Percentiles rank a stretch among this genome's conserved stretches.
Evolutionary conservation across 2,329 filamentous ascomycete species (phyloP).

Genomic region (Claviceps citrina): DNA sequence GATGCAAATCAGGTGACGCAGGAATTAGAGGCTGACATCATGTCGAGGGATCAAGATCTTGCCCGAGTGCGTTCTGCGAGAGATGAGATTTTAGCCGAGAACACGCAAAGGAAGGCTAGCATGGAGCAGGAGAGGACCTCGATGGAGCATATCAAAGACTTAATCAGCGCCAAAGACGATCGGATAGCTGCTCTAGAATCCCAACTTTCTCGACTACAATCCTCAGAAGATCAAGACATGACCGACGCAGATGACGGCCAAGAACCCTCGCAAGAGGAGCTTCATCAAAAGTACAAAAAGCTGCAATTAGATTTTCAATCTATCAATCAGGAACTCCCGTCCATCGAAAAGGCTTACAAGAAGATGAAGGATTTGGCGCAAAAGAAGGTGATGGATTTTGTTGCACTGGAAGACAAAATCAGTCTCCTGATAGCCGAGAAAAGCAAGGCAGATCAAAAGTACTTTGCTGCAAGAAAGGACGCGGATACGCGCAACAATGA

Average conservation of each 20-base stretch:
- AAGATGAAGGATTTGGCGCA: slow-evolving; percentile 72
- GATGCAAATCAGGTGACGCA: slow-evolving; percentile 58
- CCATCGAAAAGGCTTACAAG: slow-evolving; percentile 82
- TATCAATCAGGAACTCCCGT: slow-evolving; percentile 73
- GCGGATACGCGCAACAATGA: slow-evolving; percentile 75
- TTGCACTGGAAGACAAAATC: slow-evolving; percentile 62
- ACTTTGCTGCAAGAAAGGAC: slow-evolving; percentile 87
- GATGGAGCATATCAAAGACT: slow-evolving; percentile 59
- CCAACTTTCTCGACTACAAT: slow-evolving; percentile 57
- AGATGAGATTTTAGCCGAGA: slow-evolving; percentile 74
- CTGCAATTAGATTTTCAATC: slow-evolving; percentile 68
- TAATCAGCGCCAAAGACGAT: slow-evolving; percentile 63
- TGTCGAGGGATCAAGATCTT: slow-evolving; percentile 68
- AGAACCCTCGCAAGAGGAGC: slow-evolving; percentile 49
- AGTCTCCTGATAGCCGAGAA: slow-evolving; percentile 69
- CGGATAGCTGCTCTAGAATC: slow-evolving; percentile 70
- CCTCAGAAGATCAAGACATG: slow-evolving; percentile 31
- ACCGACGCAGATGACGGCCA: slow-evolving; percentile 33
- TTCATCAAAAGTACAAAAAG: slow-evolving; percentile 57
- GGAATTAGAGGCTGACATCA: slow-evolving; percentile 70
- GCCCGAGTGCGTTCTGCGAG: slow-evolving; percentile 69
- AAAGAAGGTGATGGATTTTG: slow-evolving; percentile 71
- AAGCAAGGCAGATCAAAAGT: slow-evolving; percentile 93
- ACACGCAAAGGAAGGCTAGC: slow-evolving; percentile 60
- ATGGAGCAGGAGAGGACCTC: slow-evolving; percentile 63